Percentiles rank a stretch among this genome's conserved stretches.
Evolutionary conservation across 2,329 filamentous ascomycete genomes (phyloP).

Genomic region (Fusarium oligoseptatum): DNA sequence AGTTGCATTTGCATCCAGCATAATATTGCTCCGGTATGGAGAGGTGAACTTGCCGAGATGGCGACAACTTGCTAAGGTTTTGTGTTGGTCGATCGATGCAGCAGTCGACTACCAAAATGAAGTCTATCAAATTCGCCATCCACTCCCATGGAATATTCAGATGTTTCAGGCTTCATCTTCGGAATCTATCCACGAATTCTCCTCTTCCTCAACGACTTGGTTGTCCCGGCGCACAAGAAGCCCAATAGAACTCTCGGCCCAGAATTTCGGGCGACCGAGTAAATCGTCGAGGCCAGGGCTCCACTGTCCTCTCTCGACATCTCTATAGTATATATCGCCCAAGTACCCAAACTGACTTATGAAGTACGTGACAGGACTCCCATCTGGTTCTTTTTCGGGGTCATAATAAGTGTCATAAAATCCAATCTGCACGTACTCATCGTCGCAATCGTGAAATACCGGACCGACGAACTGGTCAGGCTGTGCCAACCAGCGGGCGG

Average conservation of each 20-base stretch:
- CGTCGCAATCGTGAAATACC: conserved; percentile 1
- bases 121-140: too few species aligned
- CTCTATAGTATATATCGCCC: neutral
- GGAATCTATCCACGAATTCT: neutral
- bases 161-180: neutral
- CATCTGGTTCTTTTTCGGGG: neutral
- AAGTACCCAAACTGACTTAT: neutral
- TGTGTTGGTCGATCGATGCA: too few species aligned
- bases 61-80: too few species aligned
- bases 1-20: too few species aligned
- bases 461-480: neutral
- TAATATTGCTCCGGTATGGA: too few species aligned
- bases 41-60: too few species aligned
- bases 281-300: neutral
- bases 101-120: too few species aligned
- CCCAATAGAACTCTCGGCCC: neutral
- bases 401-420: neutral
- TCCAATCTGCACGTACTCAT: conserved; percentile 5
- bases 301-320: neutral
- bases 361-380: neutral
- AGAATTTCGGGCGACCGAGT: neutral
- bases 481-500: neutral
- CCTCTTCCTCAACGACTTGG: neutral
- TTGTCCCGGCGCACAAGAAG: conserved; percentile 8
- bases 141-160: too few species aligned